Evolutionary conservation across 176 grass and related monocot species (phyloP).

Genomic region (Ensete glaucum): DNA sequence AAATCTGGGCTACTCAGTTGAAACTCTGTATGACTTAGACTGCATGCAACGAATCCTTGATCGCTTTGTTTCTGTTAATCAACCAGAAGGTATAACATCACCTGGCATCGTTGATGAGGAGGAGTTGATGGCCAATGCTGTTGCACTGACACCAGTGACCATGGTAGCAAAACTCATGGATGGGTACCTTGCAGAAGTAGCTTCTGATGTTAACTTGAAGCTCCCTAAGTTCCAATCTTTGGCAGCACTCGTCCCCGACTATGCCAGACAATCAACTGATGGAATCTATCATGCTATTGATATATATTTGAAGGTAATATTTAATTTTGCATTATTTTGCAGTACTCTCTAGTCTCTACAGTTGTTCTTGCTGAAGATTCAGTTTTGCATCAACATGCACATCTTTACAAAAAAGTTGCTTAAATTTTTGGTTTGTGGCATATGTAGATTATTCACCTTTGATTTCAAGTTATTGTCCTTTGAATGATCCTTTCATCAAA

Average conservation of each 20-base stretch:
- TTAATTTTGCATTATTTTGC: not conserved
- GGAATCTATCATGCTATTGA: slow-evolving; percentile 82
- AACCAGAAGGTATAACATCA: slow-evolving; percentile 18
- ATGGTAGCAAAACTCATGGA: slow-evolving; percentile 55
- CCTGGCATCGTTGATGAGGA: slow-evolving; percentile 52
- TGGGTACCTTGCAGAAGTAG: slow-evolving; percentile 75
- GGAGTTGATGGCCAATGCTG: slow-evolving; percentile 17
- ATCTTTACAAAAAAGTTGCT: too few relatives aligned
- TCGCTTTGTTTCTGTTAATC: slow-evolving; percentile 41
- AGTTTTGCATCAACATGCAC: too few relatives aligned
- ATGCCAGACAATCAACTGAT: slow-evolving; percentile 53
- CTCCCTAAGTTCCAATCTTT: slow-evolving; percentile 58
- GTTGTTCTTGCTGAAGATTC: too few relatives aligned
- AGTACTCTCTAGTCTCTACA: too few relatives aligned
- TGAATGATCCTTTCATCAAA: too few relatives aligned
- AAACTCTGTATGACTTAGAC: slow-evolving; percentile 79
- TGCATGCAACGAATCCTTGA: slow-evolving; percentile 72
- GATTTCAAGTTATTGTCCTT: too few relatives aligned
- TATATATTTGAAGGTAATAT: slow-evolving; percentile 73
- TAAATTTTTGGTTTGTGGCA: too few relatives aligned
- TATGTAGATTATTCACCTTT: too few relatives aligned
- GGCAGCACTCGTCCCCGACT: slow-evolving; percentile 52
- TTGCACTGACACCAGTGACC: slow-evolving; percentile 38
- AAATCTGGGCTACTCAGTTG: slow-evolving; percentile 35
- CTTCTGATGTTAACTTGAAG: slow-evolving; percentile 56